Percentiles rank a stretch among this genome's conserved stretches.
Conservation (phyloP, 495 filamentous ascomycete genomes). For the Symbiotaphrina buchneri region DNA sequence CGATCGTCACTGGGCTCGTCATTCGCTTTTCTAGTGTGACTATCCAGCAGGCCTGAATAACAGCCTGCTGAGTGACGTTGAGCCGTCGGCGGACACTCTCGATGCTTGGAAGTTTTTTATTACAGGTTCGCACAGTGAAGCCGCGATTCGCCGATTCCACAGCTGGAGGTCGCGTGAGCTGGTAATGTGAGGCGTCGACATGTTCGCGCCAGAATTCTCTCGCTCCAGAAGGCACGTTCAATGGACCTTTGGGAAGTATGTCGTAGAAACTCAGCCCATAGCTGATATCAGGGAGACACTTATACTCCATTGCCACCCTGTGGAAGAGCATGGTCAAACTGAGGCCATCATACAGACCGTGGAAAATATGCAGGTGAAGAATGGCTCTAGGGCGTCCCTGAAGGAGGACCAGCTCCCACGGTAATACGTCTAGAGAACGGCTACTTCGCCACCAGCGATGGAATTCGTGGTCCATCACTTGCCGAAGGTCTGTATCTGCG, state of each 20-base stretch:
- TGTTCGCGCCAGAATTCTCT: slow-evolving; percentile 44
- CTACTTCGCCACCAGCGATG: slow-evolving; percentile 20
- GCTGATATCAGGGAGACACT: slow-evolving; percentile 3
- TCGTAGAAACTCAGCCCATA: slow-evolving; percentile 25
- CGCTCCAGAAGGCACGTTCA: slow-evolving; percentile 27
- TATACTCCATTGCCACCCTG: slow-evolving; percentile 25
- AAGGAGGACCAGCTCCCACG: slow-evolving; percentile 22
- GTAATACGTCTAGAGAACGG: slow-evolving; percentile 8
- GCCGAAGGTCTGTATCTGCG: slow-evolving; percentile 11
- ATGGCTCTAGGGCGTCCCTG: slow-evolving; percentile 10
- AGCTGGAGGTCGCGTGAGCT: not conserved
- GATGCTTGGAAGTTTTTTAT: slow-evolving; percentile 13
- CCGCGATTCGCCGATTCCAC: not conserved
- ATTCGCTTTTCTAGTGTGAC: slow-evolving; percentile 23
- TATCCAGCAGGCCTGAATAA: slow-evolving; percentile 50
- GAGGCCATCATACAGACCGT: slow-evolving; percentile 74
- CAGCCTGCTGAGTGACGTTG: slow-evolving; percentile 49
- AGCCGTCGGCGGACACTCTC: slow-evolving; percentile 26
- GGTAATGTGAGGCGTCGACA: slow-evolving; percentile 18
- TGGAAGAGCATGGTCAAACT: slow-evolving; percentile 46
- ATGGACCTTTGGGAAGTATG: slow-evolving; percentile 28
- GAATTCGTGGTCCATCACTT: slow-evolving; percentile 9
- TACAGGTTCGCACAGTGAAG: slow-evolving; percentile 7
- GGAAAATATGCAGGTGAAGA: slow-evolving; percentile 48
- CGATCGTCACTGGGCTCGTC: slow-evolving; percentile 23